phyloP scores from a whole-genome alignment of 139 green algal genomes.

The Picochlorum sp. region DNA sequence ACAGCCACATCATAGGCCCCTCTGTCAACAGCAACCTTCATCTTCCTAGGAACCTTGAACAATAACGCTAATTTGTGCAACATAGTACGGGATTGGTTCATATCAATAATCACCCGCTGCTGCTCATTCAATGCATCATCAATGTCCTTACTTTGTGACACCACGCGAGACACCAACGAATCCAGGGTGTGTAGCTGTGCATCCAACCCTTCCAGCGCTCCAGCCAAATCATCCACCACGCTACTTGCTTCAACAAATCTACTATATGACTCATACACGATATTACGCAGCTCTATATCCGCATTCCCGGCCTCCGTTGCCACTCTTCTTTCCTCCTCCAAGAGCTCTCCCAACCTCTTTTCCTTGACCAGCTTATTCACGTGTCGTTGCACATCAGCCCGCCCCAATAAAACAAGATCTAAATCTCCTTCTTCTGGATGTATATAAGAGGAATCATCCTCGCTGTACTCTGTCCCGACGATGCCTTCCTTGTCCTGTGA shows the following conservation, averaged over 20 bases:
- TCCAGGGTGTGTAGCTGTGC: constrained; percentile 17
- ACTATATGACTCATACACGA: constrained; percentile 98
- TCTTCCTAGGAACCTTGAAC: constrained; percentile 63
- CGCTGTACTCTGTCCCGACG: background rate
- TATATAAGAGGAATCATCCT: no score
- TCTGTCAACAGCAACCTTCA: constrained; percentile 51
- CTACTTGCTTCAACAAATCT: constrained; percentile 97
- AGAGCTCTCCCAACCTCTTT: constrained; percentile 17
- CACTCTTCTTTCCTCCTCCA: constrained; percentile 67
- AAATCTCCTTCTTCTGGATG: no score
- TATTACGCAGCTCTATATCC: constrained; percentile 92
- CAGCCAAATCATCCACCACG: constrained; percentile 73
- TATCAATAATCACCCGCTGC: constrained; percentile 75
- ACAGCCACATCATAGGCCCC: constrained; percentile 65
- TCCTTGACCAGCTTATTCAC: constrained; percentile 18
- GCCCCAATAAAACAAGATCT: no score
- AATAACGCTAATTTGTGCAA: constrained; percentile 74
- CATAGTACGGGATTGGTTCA: constrained; percentile 66
- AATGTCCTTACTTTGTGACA: constrained; percentile 56
- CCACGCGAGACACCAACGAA: constrained; percentile 27
- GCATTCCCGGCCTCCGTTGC: constrained; percentile 77
- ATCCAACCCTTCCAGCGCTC: constrained; percentile 59
- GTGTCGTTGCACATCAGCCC: constrained; percentile 16
- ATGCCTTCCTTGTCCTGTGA: constrained; percentile 8
- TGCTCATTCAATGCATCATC: constrained; percentile 71